Conservation (phyloP, 495 filamentous ascomycete species). For the Daldinia loculata region DNA sequence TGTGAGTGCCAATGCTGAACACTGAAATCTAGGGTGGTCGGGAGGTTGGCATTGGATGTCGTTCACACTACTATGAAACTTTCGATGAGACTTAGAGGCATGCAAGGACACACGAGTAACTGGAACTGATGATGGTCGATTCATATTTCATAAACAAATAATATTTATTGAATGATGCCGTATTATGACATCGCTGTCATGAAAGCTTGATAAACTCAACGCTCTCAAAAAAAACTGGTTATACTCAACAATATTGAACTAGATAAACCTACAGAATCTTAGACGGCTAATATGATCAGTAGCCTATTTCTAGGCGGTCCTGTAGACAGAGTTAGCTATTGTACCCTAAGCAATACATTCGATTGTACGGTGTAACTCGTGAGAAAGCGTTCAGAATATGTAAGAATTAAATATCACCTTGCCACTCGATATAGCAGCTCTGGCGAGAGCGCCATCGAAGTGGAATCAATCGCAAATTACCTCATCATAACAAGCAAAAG, state of each 20-base stretch:
- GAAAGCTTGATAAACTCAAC: neutral
- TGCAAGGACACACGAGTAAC: neutral
- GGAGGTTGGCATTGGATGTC: neutral
- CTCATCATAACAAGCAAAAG: conserved; percentile 71
- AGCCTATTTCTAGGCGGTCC: neutral
- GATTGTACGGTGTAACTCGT: neutral
- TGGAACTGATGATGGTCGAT: neutral
- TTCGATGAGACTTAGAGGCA: neutral
- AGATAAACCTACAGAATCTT: neutral
- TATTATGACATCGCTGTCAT: neutral
- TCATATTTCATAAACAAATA: neutral
- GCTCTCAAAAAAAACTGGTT: neutral
- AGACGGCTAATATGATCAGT: neutral
- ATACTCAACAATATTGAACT: neutral
- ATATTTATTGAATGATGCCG: neutral
- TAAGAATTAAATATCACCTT: conserved; percentile 94
- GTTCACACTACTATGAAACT: neutral
- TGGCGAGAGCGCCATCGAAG: conserved; percentile 84
- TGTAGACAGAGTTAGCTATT: conserved; percentile 18
- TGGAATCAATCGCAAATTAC: conserved; percentile 98
- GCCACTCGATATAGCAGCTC: conserved; percentile 76
- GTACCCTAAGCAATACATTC: neutral
- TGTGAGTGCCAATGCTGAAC: no score
- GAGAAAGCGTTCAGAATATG: conserved; percentile 80
- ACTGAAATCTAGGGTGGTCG: neutral